These are phyloP conservation scores for Cyclostephanos tholiformis DNA, from an alignment of 108 stramenopile genomes.

Conservation along the genomic window DNA sequence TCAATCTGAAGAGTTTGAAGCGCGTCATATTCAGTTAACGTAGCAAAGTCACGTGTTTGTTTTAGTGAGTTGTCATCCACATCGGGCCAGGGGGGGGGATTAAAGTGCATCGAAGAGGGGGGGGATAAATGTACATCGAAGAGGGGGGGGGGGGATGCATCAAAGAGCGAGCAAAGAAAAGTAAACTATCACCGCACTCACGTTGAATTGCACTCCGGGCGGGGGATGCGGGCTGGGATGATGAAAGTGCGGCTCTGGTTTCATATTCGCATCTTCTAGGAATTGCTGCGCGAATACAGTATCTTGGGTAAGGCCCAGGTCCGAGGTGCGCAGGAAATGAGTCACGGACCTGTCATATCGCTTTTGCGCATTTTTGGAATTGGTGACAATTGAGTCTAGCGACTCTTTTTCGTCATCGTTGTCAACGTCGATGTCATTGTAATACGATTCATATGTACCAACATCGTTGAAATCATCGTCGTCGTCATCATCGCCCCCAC, in stretches of 20 bases:
- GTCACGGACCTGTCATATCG: constrained; percentile 15
- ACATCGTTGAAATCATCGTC: background rate
- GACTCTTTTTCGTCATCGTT: background rate
- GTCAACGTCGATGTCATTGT: background rate
- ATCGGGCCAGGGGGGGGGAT: background rate
- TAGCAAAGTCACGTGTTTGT: background rate
- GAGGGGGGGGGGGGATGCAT: no score
- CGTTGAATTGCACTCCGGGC: constrained; percentile 38
- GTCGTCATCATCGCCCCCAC: background rate
- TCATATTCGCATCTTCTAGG: constrained; percentile 27
- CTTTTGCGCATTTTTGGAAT: background rate
- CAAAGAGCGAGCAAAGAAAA: background rate
- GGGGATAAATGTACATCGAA: no score
- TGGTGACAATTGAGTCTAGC: background rate
- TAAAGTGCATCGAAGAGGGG: background rate
- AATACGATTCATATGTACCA: background rate
- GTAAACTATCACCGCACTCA: background rate
- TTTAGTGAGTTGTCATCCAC: background rate
- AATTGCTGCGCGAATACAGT: constrained; percentile 47
- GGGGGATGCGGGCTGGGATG: constrained; percentile 54
- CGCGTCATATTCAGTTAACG: background rate
- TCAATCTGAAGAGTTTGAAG: constrained; percentile 19
- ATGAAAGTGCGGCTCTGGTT: constrained; percentile 48
- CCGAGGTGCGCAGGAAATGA: constrained; percentile 47
- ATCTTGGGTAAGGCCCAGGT: constrained; percentile 46